These are phyloP conservation scores for Ormosia emarginata DNA, from an alignment of 306 rosid genomes.

Conservation along the genomic window DNA sequence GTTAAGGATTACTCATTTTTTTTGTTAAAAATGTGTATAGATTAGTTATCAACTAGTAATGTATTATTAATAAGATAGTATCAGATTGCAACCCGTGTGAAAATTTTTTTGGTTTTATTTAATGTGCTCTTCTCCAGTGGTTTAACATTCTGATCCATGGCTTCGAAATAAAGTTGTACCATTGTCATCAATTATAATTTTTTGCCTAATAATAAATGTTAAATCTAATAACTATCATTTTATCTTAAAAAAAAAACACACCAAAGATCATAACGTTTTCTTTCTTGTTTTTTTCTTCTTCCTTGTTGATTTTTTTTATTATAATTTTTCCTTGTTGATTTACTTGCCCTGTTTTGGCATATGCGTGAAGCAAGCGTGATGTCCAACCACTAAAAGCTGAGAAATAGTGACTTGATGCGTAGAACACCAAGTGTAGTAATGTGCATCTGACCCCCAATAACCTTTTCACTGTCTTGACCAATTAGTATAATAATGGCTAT, in stretches of 20 bases:
- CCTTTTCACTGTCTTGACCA: conserved; percentile 22
- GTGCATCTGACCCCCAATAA: background rate
- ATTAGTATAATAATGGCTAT: conserved; percentile 5
- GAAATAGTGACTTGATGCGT: conserved; percentile 18
- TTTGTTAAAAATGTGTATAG: too few relatives aligned
- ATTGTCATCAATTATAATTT: too few relatives aligned
- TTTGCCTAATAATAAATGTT: too few relatives aligned
- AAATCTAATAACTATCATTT: too few relatives aligned
- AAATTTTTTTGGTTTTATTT: too few relatives aligned
- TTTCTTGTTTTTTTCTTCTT: background rate
- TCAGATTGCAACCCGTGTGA: too few relatives aligned
- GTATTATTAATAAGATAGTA: too few relatives aligned
- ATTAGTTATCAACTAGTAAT: too few relatives aligned
- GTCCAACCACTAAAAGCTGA: conserved; percentile 26
- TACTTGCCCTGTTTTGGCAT: conserved; percentile 21
- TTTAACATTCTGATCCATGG: too few relatives aligned
- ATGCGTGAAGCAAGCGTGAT: conserved; percentile 42
- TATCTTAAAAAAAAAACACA: background rate
- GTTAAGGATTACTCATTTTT: too few relatives aligned
- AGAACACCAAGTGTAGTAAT: conserved; percentile 16
- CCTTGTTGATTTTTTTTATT: background rate
- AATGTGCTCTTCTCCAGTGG: too few relatives aligned
- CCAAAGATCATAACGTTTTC: background rate
- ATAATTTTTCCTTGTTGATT: background rate
- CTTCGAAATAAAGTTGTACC: too few relatives aligned